A percentile compares a stretch with the other conserved stretches of the same genome.
These are phyloP conservation scores for Moesziomyces parantarcticus DNA, from an alignment of 1,284 basidiomycete genomes.

Conservation along the genomic window DNA sequence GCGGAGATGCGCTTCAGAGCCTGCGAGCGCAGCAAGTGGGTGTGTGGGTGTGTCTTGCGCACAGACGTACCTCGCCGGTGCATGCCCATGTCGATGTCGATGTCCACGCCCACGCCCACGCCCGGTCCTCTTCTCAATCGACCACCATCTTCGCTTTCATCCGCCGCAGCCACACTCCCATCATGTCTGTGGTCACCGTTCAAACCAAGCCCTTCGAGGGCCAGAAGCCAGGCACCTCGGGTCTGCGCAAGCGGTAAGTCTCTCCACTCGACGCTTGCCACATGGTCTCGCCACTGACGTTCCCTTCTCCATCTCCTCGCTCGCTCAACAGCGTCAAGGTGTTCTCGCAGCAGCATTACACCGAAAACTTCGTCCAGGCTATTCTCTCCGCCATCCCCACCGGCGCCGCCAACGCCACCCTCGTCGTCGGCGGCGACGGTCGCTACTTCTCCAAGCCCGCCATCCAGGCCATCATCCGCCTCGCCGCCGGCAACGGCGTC, in stretches of 20 bases:
- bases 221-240: conserved; percentile 67
- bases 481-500: conserved; percentile 82
- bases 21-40: too few species aligned
- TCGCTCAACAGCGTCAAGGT: conserved; percentile 61
- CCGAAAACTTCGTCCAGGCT: conserved; percentile 96
- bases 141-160: neutral
- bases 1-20: too few species aligned
- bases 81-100: too few species aligned
- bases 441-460: conserved; percentile 91
- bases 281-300: neutral
- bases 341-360: conserved; percentile 81
- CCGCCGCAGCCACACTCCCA: neutral
- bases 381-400: conserved; percentile 90
- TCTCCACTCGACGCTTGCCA: neutral
- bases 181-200: conserved; percentile 61
- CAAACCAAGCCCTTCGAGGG: conserved; percentile 66
- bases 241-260: conserved; percentile 62
- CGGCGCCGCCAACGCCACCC: conserved; percentile 77
- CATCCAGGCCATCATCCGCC: conserved; percentile 87
- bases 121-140: neutral
- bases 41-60: too few species aligned
- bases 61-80: too few species aligned
- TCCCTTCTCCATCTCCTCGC: conserved; percentile 1
- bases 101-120: neutral
- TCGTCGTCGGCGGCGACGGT: conserved; percentile 97